Evolutionary conservation across 306 rosid genomes (phyloP), one percentile per base, ranked within the genome.

Genomic region (Cucurbita pepo): DNA sequence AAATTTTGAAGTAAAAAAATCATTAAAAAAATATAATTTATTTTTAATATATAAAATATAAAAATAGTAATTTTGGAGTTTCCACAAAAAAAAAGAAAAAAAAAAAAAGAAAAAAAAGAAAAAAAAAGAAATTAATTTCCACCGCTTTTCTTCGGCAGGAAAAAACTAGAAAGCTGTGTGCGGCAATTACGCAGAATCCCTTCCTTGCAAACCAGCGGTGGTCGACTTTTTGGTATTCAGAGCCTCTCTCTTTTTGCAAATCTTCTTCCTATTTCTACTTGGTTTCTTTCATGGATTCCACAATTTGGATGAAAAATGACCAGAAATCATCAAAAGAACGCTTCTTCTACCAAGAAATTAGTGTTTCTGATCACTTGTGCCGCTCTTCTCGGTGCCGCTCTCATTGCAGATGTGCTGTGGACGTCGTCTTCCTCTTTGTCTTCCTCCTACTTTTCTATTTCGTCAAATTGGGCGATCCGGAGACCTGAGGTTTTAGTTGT

Each of bases 161-260:
- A n/a, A 69, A 50, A 50, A 15, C 9, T 16, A 13, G 45, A 69
- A 69, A 30, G 57, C 73, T 47, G 43, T 25, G 55, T 7, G 73
- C 56, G 56, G 73, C 73, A 67, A 67, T 21, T 67, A 6, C 45
- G 44, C 45, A 69, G 45, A 30, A 48, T 48, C 43, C 9, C 12
- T 30, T 25, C 10, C 7, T n/a, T n/a, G n/a, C n/a, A 80, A 77
- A 88, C 92, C 88, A 79, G 80, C 70, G 88, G 90, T 88, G 95
- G 89, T 85, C 82, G 75, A 80, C 79, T 78, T 18, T 69, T 79
- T 69, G 75, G 74, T 76, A 51, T 48, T 48, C 69, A 36, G 16
- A 61, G 47, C 7, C 56, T 6, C 38, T 78, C 69, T 37, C 37
- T 65, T 36, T 74, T 21, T 3, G 48, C 13, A 6, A 36, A n/a